Evolutionary conservation across 768 basidiomycete genomes (phyloP).

Genomic region (Termitomyces sp.): DNA sequence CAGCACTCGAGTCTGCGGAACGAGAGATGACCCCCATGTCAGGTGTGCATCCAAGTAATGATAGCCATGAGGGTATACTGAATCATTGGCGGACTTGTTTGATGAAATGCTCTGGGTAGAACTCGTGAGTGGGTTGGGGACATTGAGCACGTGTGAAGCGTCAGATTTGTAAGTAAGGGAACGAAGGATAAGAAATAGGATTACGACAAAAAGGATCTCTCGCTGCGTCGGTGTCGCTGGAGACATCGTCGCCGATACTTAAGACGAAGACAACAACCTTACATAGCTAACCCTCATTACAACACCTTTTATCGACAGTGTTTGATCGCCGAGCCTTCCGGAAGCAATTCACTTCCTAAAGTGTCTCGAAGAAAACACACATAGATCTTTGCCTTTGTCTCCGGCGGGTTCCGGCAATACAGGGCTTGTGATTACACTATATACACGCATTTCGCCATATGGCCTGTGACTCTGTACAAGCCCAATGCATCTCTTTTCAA

Average conservation of each 20-base stretch:
- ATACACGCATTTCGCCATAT: no score
- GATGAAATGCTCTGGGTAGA: conserved; percentile 5
- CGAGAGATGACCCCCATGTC: conserved; percentile 28
- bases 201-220: conserved; percentile 44
- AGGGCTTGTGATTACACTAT: no score
- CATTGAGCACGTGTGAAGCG: conserved; percentile 5
- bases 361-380: not conserved
- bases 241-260: conserved; percentile 20
- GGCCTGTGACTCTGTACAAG: no score
- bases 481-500: no score
- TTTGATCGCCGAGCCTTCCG: not conserved
- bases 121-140: conserved; percentile 4
- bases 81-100: conserved; percentile 3
- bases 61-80: conserved; percentile 5
- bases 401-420: no score
- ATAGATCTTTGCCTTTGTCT: no score
- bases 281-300: not conserved
- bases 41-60: conserved; percentile 22
- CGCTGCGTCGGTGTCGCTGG: conserved; percentile 45
- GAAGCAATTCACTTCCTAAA: not conserved
- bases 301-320: not conserved
- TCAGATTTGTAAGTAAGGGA: conserved; percentile 28
- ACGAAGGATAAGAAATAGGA: conserved; percentile 42
- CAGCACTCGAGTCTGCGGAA: conserved; percentile 61
- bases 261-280: not conserved